These are phyloP conservation scores for Carex littledalei DNA, from an alignment of 176 grass and related monocot species.

Conservation along the genomic window DNA sequence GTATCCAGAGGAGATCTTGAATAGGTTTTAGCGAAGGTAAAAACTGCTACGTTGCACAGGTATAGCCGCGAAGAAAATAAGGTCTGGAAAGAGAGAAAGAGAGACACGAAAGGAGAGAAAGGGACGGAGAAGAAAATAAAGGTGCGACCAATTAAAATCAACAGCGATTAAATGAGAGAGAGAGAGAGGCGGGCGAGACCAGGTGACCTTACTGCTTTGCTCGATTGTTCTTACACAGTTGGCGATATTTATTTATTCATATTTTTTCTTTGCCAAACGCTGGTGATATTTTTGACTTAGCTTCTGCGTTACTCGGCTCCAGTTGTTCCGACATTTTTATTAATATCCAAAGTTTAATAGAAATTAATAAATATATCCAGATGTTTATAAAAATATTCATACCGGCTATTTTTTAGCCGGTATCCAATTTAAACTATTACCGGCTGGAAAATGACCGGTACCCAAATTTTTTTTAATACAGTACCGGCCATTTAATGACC, in stretches of 20 bases:
- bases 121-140: not conserved
- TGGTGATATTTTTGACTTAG: not conserved
- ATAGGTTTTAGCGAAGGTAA: not conserved
- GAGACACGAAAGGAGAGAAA: not conserved
- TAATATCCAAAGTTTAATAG: too few species aligned
- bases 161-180: not conserved
- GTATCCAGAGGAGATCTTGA: not conserved
- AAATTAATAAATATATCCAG: too few species aligned
- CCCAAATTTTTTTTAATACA: too few species aligned
- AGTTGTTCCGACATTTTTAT: too few species aligned
- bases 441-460: too few species aligned
- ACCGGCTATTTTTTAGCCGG: too few species aligned
- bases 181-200: not conserved
- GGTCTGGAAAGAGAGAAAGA: not conserved
- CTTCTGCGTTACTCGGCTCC: too few species aligned
- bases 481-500: too few species aligned
- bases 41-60: not conserved
- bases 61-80: not conserved
- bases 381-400: too few species aligned
- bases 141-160: not conserved
- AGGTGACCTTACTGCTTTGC: not conserved
- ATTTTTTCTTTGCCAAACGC: not conserved
- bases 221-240: not conserved
- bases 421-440: too few species aligned
- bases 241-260: not conserved